Base-by-base conservation (phyloP, 1,284 basidiomycete genomes). In the Papiliotrema terrestris region DNA sequence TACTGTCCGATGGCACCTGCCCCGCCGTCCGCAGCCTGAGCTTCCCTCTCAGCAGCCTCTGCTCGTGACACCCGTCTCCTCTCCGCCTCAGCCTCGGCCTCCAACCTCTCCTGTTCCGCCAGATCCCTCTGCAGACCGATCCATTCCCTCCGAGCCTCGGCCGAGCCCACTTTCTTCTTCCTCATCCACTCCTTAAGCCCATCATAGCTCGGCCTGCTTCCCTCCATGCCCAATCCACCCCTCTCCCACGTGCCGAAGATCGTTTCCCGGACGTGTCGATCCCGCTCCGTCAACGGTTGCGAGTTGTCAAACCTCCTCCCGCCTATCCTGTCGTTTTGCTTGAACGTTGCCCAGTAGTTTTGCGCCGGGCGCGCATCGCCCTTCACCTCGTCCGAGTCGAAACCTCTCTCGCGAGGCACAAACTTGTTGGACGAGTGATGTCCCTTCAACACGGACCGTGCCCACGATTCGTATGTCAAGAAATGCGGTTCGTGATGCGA, bases 191-290 rank as follows among this genome's bases (percentile, higher is more conserved):
- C 73, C 17, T 68, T 36, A 11, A 73, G 60, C 39, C 71, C 72
- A 9, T 73, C 72, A 29, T 73, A 64, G 13, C 58, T 60, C 1
- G 72, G 72, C 35, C 61, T 52, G 0, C 58, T 47, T 13, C 49
- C 57, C 32, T 63, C 58, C 52, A 59, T 56, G 2, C 61, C 60
- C 14, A 17, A 26, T 15, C 55, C 52, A 17, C 61, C 62, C 38
- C 67, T 64, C 59, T 70, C 68, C 66, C 63, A 71, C 1, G 65
- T 71, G 0, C 73, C 73, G 55, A 68, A 73, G 44, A 75, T 36
- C 0, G 72, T 69, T 58, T 75, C 72, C 55, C 61, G 63, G 26
- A 74, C 67, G 42, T 48, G 38, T 36, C 63, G 38, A 47, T 75
- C 69, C 52, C 73, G 61, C 45, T 72, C 69, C 2, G 59, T 63